These are phyloP conservation scores for Schizonepeta tenuifolia DNA, from an alignment of 257 asterid genomes.

Conservation along the genomic window DNA sequence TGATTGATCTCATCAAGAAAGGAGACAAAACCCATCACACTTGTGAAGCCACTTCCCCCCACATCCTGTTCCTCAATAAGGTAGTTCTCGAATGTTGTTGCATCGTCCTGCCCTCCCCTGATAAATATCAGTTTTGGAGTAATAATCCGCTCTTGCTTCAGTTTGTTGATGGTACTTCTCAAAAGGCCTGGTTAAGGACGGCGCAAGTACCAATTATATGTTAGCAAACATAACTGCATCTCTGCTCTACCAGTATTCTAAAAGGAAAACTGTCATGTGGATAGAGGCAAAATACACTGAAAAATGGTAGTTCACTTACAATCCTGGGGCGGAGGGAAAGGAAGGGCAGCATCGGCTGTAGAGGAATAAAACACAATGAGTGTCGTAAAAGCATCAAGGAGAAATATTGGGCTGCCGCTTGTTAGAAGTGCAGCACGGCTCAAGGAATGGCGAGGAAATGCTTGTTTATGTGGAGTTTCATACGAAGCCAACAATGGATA, in stretches of 20 bases:
- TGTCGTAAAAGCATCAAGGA: constrained; percentile 89
- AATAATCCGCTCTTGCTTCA: constrained; percentile 88
- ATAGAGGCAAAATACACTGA: background rate
- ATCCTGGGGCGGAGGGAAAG: constrained; percentile 98
- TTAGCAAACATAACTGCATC: constrained; percentile 16
- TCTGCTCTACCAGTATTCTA: background rate
- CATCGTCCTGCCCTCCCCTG: constrained; percentile 86
- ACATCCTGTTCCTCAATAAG: constrained; percentile 98
- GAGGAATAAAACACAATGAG: constrained; percentile 91
- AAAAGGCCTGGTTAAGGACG: constrained; percentile 62
- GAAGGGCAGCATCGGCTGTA: constrained; percentile 82
- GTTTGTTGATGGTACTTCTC: constrained; percentile 80
- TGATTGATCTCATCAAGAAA: constrained; percentile 85
- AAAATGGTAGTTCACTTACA: constrained; percentile 58
- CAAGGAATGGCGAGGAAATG: constrained; percentile 96
- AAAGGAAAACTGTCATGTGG: background rate
- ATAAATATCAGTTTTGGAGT: constrained; percentile 84
- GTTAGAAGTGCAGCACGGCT: constrained; percentile 97
- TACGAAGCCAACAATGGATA: constrained; percentile 84
- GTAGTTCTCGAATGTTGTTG: constrained; percentile 81
- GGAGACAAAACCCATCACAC: constrained; percentile 86
- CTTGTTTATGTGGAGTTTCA: constrained; percentile 85
- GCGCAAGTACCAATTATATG: background rate
- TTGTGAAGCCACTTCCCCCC: constrained; percentile 80
- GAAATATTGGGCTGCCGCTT: constrained; percentile 96